Evolutionary conservation across 495 filamentous ascomycete species (phyloP).

Genomic region (Chaetomium fimeti): DNA sequence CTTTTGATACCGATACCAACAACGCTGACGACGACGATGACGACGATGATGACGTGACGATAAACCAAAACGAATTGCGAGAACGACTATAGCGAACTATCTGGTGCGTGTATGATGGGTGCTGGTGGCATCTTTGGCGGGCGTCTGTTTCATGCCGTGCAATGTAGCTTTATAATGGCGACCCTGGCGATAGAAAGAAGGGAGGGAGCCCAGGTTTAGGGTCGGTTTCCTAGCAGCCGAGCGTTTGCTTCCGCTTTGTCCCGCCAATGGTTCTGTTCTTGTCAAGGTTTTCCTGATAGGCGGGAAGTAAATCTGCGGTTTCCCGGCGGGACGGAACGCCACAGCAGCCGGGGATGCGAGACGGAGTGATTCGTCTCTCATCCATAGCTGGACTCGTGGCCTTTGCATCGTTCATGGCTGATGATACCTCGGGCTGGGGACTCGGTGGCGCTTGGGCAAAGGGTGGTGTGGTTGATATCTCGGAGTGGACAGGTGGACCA

Average conservation of each 20-base stretch:
- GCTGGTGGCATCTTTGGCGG: slow-evolving; percentile 12
- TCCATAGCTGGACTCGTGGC: neutral
- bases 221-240: too few relatives aligned
- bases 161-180: neutral
- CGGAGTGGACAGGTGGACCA: neutral
- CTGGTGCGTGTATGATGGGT: slow-evolving; percentile 14
- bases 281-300: too few relatives aligned
- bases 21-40: slow-evolving; percentile 19
- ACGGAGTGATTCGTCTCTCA: neutral
- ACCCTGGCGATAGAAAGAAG: neutral
- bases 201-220: neutral
- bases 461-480: neutral
- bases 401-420: slow-evolving; percentile 3
- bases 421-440: slow-evolving; percentile 15
- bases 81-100: neutral
- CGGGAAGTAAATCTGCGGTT: neutral
- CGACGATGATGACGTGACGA: slow-evolving; percentile 20
- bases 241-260: neutral
- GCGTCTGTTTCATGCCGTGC: neutral
- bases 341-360: neutral
- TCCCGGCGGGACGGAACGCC: neutral
- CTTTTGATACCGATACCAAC: slow-evolving; percentile 1
- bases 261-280: too few relatives aligned
- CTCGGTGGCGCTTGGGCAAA: neutral
- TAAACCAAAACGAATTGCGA: slow-evolving; percentile 4